Evolutionary conservation across 192 early-diverging fungal species (phyloP).

Genomic region (Phlyctochytrium bullatum): DNA sequence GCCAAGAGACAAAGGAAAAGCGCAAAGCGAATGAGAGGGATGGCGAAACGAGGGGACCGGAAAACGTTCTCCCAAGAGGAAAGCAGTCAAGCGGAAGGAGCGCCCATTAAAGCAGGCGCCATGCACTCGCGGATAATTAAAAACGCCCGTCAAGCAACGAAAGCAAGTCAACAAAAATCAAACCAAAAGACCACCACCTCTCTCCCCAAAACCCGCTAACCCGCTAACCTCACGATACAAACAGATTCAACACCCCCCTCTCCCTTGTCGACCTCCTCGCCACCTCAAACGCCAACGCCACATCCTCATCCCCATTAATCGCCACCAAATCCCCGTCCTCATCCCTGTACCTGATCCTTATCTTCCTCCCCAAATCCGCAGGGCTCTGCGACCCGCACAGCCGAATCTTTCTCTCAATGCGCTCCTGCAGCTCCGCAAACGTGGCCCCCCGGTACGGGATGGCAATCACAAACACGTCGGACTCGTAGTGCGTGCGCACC

Average conservation of each 20-base stretch:
- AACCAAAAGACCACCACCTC: too few relatives aligned
- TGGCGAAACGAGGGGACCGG: too few relatives aligned
- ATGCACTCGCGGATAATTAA: too few relatives aligned
- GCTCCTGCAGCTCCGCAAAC: slow-evolving; percentile 72
- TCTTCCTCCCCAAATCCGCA: slow-evolving; percentile 40
- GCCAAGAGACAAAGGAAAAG: neutral
- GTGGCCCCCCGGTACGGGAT: slow-evolving; percentile 68
- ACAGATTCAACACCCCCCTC: neutral
- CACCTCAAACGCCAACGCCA: slow-evolving; percentile 80
- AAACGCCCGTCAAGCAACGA: too few relatives aligned
- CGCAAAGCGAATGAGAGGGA: too few relatives aligned
- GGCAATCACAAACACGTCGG: slow-evolving; percentile 86
- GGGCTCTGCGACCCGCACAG: slow-evolving; percentile 50
- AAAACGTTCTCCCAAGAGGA: too few relatives aligned
- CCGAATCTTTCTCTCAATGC: slow-evolving; percentile 89
- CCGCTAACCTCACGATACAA: neutral
- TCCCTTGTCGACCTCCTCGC: neutral
- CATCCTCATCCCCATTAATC: slow-evolving; percentile 87
- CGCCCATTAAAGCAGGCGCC: too few relatives aligned
- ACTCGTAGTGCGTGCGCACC: slow-evolving; percentile 84
- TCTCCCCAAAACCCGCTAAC: too few relatives aligned
- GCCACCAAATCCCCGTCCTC: slow-evolving; percentile 90
- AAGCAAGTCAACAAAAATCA: too few relatives aligned
- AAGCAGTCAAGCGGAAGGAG: too few relatives aligned
- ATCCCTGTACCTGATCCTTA: slow-evolving; percentile 83